Base-by-base conservation (phyloP, 768 basidiomycete species). In the Leccinum arenicola region DNA sequence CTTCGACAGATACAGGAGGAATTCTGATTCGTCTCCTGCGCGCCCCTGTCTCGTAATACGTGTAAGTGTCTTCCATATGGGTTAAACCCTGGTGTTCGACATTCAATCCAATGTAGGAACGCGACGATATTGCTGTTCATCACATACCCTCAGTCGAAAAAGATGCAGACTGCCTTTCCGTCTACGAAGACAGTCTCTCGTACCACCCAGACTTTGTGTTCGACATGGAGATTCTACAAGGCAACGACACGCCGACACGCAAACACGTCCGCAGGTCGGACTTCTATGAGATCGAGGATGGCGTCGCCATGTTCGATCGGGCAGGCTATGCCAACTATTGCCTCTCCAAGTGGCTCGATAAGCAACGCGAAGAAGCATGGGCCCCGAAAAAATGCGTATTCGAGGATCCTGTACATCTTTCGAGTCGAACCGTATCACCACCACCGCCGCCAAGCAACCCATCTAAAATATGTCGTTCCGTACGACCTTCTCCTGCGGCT, bases 111-210 rank as follows among this genome's bases (percentile, higher is more conserved):
- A 23, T 36, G 17, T 45, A 74, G 71, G 60, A 54, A 38, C 54
- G 27, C 25, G 59, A 54, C 29, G 53, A 62, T 21, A 31, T 23
- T 19, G n/a, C 31, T n/a, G 51, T 52, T 5, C 47, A 17, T 31
- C 19, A 17, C 29, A 33, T 54, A 6, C 11, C 60, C 3, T 17
- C 27, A 17, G 48, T 27, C 17, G 61, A 63, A 50, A 27, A 52
- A 43, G 70, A 74, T 36, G 21, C 50, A 43, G 70, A 73, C 43
- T 47, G 51, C 14, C 33, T 7, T 10, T 73, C 73, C 14, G 48
- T 71, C 15, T 73, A 73, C 29, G 71, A 74, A 53, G 71, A 73
- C 12, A 72, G 69, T 56, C 57, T 68, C 11, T 64, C 66, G 7
- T 60, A 66, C n/a, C 48, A 68, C 60, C 59, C 64, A 3, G 60